phyloP scores from a whole-genome alignment of 2,329 filamentous ascomycete species.

The Chaetomiaceae sp. region DNA sequence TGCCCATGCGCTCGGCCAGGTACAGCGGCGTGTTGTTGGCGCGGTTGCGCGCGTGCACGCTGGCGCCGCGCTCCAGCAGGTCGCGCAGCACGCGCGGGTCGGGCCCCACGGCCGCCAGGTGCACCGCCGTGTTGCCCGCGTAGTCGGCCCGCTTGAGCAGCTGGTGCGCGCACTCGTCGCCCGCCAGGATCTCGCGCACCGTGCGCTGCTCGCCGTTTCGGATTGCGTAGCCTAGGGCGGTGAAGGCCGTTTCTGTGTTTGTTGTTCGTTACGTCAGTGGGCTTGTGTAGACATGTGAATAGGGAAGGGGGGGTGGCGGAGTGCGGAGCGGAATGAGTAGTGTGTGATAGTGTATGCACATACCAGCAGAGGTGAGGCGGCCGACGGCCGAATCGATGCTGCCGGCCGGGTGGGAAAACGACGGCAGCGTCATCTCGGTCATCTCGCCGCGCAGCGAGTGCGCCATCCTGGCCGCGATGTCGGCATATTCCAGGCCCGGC shows the following conservation, averaged over 20 bases:
- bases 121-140: constrained; percentile 67
- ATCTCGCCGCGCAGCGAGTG: constrained; percentile 76
- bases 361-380: constrained; percentile 36
- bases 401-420: constrained; percentile 68
- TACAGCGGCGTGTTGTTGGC: constrained; percentile 62
- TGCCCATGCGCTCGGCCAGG: constrained; percentile 53
- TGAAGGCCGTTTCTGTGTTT: constrained; percentile 55
- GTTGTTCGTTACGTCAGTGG: no score
- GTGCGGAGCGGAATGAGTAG: background rate
- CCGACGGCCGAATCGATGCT: constrained; percentile 38
- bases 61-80: constrained; percentile 55
- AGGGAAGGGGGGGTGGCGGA: background rate
- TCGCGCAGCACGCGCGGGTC: constrained; percentile 51
- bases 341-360: background rate
- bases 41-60: constrained; percentile 59
- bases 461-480: constrained; percentile 67
- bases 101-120: constrained; percentile 51
- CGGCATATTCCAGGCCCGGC: constrained; percentile 55
- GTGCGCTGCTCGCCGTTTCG: constrained; percentile 60
- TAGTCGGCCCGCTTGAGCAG: constrained; percentile 73
- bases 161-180: constrained; percentile 47
- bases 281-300: background rate
- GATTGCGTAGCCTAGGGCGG: constrained; percentile 74
- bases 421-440: constrained; percentile 65
- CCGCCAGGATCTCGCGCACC: constrained; percentile 61